Evolutionary conservation across 2,329 filamentous ascomycete genomes (phyloP), one percentile per base, ranked within the genome.

Genomic region (Lasiodiplodia sp.): DNA sequence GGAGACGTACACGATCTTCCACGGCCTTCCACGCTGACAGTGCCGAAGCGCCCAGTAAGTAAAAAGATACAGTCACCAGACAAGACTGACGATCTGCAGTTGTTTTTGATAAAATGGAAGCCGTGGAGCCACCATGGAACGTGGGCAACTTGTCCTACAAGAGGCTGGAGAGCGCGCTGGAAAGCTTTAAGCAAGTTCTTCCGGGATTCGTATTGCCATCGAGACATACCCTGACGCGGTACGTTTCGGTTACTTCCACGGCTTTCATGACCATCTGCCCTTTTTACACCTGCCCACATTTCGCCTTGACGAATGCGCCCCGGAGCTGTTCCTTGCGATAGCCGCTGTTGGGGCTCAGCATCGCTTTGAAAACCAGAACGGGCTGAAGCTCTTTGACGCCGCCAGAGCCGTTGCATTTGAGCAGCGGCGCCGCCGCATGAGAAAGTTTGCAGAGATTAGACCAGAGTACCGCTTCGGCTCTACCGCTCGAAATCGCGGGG

Each of bases 211-310:
- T 73, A 34, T 74, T 77, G 21, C 75, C 75, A 1, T 77, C 75
- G 3, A 72, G 75, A 18, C 75, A 77, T 67, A 72, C 75, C 11
- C 69, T 77, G 18, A 75, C 75, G 2, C 72, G 75, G 31, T 77
- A 77, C 51, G 74, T 77, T 25, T 77, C 74, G 2, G 74, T 8
- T 77, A 76, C 63, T 77, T 77, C 34, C 60, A 70, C 2, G 71
- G 78, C 40, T 79, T 77, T 51, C 76, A 78, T 18, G 75, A 74
- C 12, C 76, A 78, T 63, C 76, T 77, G 18, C 76, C 76, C 0
- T 77, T 78, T 66, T 75, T 79, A 16, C 76, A 79, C 52, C 69
- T 71, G 49, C 75, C 76, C 4, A 79, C 75, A 10, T 79, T 76
- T 51, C 72, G 75, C 40, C 74, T 75, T 16, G 74, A 73, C 47